Conservation (phyloP, 2,329 filamentous ascomycete species). For the Dendrostoma leiphaemia region DNA sequence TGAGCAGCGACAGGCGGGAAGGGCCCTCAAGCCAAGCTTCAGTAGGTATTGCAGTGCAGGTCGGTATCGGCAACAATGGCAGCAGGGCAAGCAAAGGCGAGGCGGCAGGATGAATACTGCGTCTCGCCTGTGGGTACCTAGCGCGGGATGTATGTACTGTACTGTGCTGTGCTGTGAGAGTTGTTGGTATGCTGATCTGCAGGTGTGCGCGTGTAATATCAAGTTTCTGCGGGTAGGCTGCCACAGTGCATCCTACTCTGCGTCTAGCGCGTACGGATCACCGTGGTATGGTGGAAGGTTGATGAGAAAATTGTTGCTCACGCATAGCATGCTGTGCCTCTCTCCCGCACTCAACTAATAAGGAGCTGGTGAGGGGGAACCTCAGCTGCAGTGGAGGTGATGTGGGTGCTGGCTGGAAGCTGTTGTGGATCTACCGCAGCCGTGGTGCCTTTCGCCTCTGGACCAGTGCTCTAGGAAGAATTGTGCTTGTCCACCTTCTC, state of each 20-base stretch:
- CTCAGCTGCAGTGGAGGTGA: not conserved
- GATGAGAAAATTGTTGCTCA: not conserved
- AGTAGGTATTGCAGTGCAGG: too few relatives aligned
- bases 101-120: constrained; percentile 3
- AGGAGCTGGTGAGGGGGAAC: not conserved
- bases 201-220: not conserved
- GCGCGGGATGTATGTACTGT: not conserved
- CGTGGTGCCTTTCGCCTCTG: too few relatives aligned
- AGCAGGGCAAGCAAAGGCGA: not conserved
- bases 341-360: not conserved
- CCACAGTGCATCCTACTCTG: not conserved
- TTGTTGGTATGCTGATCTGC: not conserved
- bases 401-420: not conserved
- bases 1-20: not conserved
- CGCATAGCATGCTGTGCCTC: not conserved
- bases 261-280: not conserved
- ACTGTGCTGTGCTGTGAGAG: not conserved
- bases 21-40: not conserved
- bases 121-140: not conserved
- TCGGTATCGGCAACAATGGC: not conserved
- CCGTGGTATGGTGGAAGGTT: not conserved
- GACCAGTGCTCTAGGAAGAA: too few relatives aligned
- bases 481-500: too few relatives aligned
- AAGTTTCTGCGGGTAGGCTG: not conserved
- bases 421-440: not conserved